Base-by-base conservation (phyloP, 2,329 filamentous ascomycete genomes). In the Ascochyta rabiei region DNA sequence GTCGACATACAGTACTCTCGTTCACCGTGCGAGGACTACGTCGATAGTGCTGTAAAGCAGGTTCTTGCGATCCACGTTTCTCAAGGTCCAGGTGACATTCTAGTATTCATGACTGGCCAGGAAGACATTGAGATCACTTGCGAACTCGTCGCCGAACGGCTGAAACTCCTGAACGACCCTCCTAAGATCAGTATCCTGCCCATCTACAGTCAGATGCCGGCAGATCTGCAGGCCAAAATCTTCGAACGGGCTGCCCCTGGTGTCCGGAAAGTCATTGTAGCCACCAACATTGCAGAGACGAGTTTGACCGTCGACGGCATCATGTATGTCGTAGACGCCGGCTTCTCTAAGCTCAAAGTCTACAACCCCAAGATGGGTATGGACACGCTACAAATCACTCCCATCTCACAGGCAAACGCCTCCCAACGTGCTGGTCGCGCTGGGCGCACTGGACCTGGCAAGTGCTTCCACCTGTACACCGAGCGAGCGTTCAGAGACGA, bases 281-380 rank as follows among this genome's bases (percentile, higher is more conserved):
- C 96, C 1, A 99, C 95, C 28, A 99, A 99, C 69, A 99, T 99
- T 75, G 95, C 95, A 2, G 95, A 99, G 76, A 99, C 95, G 0
- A 96, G 92, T 81, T 81, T 99, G 78, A 99, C 95, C 0, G 95
- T 99, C 6, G 95, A 99, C 71, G 95, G 95, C 62, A 99, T 99
- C 76, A 98, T 98, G 89, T 99, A 96, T 68, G 95, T 99, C 19
- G 95, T 99, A 4, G 95, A 99, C 73, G 87, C 91, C 1, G 95
- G 95, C 0, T 99, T 93, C 75, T 96, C 92, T 2, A 99, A 99
- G 75, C 85, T 98, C 71, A 99, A 99, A 74, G 95, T 99, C 4
- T 99, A 98, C 77, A 99, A 99, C 68, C 93, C 95, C 6, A 90
- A 93, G 48, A 98, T 99, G 91, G 95, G 95, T 53, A 99, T 99